Percentiles rank a stretch among this genome's conserved stretches.
phyloP scores from a whole-genome alignment of 768 basidiomycete genomes.

The Lentinula sp. region DNA sequence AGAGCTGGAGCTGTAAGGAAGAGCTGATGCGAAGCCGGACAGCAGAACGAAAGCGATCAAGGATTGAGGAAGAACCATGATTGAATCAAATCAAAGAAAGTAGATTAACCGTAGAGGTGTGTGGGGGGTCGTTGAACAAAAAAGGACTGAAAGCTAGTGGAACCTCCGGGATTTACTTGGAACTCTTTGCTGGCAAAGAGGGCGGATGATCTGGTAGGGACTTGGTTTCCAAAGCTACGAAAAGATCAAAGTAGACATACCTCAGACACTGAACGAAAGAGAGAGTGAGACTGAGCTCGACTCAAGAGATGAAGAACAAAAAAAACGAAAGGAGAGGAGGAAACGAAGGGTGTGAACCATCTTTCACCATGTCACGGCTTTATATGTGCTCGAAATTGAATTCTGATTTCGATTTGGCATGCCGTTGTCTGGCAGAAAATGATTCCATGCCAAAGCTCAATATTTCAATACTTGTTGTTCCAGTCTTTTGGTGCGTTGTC shows the following conservation, averaged over 20 bases:
- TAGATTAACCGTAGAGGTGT: constrained; percentile 43
- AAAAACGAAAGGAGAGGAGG: constrained; percentile 29
- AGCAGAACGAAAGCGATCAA: constrained; percentile 49
- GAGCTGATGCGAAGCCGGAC: constrained; percentile 44
- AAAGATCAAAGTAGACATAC: constrained; percentile 20
- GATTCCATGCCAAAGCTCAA: background rate
- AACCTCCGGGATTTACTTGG: constrained; percentile 50
- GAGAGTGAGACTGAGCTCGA: constrained; percentile 23
- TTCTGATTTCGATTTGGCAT: background rate
- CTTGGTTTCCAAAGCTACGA: background rate
- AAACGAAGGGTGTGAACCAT: constrained; percentile 6
- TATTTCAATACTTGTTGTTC: background rate
- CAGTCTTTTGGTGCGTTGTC: background rate
- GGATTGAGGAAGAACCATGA: constrained; percentile 57
- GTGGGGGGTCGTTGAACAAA: constrained; percentile 18
- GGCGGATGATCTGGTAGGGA: constrained; percentile 40
- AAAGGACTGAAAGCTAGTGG: constrained; percentile 35
- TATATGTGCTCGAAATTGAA: background rate
- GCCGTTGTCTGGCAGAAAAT: background rate
- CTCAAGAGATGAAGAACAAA: constrained; percentile 13
- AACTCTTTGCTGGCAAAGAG: constrained; percentile 61
- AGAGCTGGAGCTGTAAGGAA: constrained; percentile 37
- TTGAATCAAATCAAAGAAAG: constrained; percentile 30
- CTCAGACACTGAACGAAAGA: constrained; percentile 49
- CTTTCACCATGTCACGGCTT: background rate